Base-by-base conservation (phyloP, 371 early-diverging fungal genomes). In the Mucor sp. region DNA sequence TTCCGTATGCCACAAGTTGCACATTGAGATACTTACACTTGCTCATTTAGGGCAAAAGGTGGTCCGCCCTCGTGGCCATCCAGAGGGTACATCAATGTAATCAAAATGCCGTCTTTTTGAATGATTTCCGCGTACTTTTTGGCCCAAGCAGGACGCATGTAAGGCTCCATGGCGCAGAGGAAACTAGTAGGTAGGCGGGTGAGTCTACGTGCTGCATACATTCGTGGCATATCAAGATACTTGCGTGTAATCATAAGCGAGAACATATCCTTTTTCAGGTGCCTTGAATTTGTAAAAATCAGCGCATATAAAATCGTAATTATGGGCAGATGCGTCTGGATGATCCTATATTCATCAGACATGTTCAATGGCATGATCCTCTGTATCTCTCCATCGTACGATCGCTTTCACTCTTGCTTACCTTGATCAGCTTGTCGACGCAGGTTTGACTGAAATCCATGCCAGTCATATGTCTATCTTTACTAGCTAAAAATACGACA, bases 191-290 rank as follows among this genome's bases (percentile, higher is more conserved):
- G n/a, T n/a, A 0, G 21, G 11, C 4, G 17, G 14, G 41, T 41
- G 9, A 47, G 21, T 47, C 11, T 11, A 47, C 8, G 11, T 15
- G 9, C 0, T 27, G 8, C 6, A 4, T 27, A 12, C 12, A 35
- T 19, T 14, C 14, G n/a, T n/a, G n/a, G n/a, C n/a, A n/a, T n/a
- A n/a, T n/a, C 27, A 7, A 35, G 6, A 19, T 21, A 69, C 81
- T 72, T 84, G 89, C 86, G 95, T 94, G 75, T 94, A 94, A 71
- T 95, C 95, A 60, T 89, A 95, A 6, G 93, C 85, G n/a, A 94
- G 79, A 68, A 89, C 85, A 77, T 85, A 95, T 37, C 85, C 83
- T 41, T 71, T 79, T 19, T 68, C 70, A 4, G 90, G 89, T 5
- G 76, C 65, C 4, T 78, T 69, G 73, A 90, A 91, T 32, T 74